Conservation (phyloP, 345 rosid species). For the Boechera divaricarpa region DNA sequence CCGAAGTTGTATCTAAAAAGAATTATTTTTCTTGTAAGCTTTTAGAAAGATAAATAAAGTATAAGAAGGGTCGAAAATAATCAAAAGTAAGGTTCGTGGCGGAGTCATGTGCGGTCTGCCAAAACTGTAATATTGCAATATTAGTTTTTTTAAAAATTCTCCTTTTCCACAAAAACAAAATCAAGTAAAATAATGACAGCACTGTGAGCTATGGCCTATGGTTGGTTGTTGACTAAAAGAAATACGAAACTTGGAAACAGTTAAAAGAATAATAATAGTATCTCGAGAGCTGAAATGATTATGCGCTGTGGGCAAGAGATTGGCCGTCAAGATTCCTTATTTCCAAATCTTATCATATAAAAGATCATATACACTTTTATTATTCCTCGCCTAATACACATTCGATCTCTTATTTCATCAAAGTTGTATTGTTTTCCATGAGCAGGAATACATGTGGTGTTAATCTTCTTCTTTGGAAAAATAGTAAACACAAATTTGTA, state of each 20-base stretch:
- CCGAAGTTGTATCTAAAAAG: background rate
- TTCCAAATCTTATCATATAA: slow-evolving; percentile 8
- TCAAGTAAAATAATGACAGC: background rate
- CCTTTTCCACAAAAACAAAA: background rate
- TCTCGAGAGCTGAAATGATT: slow-evolving; percentile 3
- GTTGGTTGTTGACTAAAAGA: slow-evolving; percentile 1
- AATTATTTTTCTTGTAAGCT: background rate
- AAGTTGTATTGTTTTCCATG: background rate
- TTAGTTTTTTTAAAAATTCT: background rate
- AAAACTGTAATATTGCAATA: background rate
- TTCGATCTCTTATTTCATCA: background rate
- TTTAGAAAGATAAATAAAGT: background rate
- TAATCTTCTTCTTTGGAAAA: background rate
- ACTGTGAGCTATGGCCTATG: background rate
- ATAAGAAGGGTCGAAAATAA: slow-evolving; percentile 3
- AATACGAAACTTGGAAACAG: slow-evolving; percentile 7
- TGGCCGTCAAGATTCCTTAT: slow-evolving; percentile 20
- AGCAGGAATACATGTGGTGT: too few relatives aligned
- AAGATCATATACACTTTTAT: slow-evolving; percentile 1
- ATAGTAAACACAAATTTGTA: background rate
- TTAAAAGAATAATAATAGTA: background rate
- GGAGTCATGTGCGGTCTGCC: slow-evolving; percentile 24
- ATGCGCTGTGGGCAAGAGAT: background rate
- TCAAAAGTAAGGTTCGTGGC: slow-evolving; percentile 13
- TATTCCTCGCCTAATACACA: background rate